Percentiles rank a stretch among this genome's conserved stretches.
Evolutionary conservation across 2,329 filamentous ascomycete species (phyloP).

Genomic region (Myrmaecium sp.): DNA sequence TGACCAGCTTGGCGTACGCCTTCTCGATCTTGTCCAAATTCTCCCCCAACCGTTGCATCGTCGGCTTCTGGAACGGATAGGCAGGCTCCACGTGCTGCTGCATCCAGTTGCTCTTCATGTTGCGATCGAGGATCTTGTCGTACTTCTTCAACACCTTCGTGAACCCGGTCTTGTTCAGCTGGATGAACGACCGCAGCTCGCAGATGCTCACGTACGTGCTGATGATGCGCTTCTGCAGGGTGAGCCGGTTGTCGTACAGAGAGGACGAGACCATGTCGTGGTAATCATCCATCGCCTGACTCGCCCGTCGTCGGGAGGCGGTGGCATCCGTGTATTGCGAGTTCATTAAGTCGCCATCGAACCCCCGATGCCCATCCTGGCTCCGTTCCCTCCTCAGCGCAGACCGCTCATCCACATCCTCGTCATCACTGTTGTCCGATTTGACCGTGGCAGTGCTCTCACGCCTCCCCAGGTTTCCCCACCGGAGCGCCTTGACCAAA

Average conservation of each 20-base stretch:
- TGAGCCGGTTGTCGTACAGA: constrained; percentile 56
- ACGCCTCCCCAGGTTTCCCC: constrained; percentile 28
- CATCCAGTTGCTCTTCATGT: constrained; percentile 64
- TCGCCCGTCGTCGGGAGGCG: constrained; percentile 41
- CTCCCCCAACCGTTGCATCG: constrained; percentile 52
- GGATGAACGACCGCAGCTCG: constrained; percentile 88
- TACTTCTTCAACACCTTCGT: constrained; percentile 96
- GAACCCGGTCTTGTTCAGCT: constrained; percentile 94
- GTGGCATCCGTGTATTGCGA: constrained; percentile 25
- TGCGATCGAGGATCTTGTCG: constrained; percentile 83
- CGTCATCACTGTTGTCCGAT: constrained; percentile 38
- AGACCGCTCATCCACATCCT: constrained; percentile 38
- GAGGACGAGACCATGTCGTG: constrained; percentile 58
- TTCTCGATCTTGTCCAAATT: constrained; percentile 60
- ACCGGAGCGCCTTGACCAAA: constrained; percentile 34
- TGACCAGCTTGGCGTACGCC: constrained; percentile 67
- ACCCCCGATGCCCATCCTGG: constrained; percentile 10
- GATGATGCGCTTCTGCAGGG: constrained; percentile 81
- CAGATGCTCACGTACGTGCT: constrained; percentile 81
- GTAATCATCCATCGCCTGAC: constrained; percentile 58
- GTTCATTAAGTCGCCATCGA: too few relatives aligned
- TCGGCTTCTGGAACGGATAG: constrained; percentile 63
- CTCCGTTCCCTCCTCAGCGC: constrained; percentile 22
- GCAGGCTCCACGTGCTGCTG: constrained; percentile 55
- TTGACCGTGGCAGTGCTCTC: constrained; percentile 24